Evolutionary conservation across 106 monocot genomes (phyloP), one percentile per base, ranked within the genome.

Genomic region (Phalaenopsis aphrodite): DNA sequence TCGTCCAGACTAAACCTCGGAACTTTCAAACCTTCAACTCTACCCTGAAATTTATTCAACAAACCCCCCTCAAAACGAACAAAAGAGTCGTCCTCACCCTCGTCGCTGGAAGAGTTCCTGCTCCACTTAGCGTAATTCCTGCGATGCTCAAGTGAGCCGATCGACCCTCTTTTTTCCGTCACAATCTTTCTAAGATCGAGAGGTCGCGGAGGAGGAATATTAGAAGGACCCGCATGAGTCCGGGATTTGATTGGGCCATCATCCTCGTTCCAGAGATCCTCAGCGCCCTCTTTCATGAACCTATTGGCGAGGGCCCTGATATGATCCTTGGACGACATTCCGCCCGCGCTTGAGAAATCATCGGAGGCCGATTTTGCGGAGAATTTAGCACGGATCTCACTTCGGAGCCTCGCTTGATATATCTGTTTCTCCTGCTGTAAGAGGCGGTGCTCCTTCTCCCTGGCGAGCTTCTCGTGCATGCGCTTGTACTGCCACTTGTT

Each of bases 401-500:
- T 84, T 46, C 94, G 92, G 77, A 98, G 89, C 47, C 97, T 86
- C 37, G 97, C 89, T 42, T 86, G 86, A 85, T 94, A 98, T 75
- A 92, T 83, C 85, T 94, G 87, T 82, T 98, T 94, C 82, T 98
- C 94, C 80, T 92, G 87, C 18, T 90, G 74, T 46, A 98, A 88
- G 43, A 98, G 89, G 42, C 79, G 84, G 47, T 82, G 83, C 78
- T 94, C 90, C 85, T 98, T 98, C 55, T 91, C 89, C 37, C 86
- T 79, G 24, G 97, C 97, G 19, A 92, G 79, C 89, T 98, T 98
- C 90, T 98, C 94, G 86, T 98, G 97, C 97, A 98, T 92, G 39
- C 97, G 94, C 84, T 90, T 90, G 88, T 94, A 89, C 86, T 98
- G 94, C 97, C 97, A 98, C 85, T 98, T 98, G 84, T 81, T 85